Evolutionary conservation across 192 early-diverging fungal genomes (phyloP), one percentile per base, ranked within the genome.

Genomic region (Backusella mclennaniae): DNA sequence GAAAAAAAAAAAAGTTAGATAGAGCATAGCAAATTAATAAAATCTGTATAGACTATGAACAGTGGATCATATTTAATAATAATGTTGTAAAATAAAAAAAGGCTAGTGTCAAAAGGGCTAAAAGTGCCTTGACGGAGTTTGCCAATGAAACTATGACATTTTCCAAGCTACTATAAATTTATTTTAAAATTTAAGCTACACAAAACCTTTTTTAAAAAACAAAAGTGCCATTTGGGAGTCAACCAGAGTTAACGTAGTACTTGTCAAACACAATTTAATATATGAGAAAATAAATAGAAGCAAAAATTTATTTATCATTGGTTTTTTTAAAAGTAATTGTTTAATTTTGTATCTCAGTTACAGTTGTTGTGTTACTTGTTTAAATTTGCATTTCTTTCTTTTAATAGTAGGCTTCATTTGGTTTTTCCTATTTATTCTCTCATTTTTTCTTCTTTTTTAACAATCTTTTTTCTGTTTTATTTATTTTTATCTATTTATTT

Each of bases 251-350:
- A 29, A 12, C 23, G 56, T 63, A 0, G 56, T 29, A 63, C 56
- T 63, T 63, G 56, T 63, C 56, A 63, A 63, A 63, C 56, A 63
- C 56, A 63, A 29, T 63, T 63, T 63, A 63, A 63, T 63, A 63
- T 63, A 63, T 63, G 56, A 63, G 56, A 63, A 56, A 29, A 63
- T 56, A 56, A 56, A 56, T 63, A 63, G 56, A 63, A 63, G 56
- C 23, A 63, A 26, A 23, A 4, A 63, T 63, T 12, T 29, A 63
- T n/a, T 63, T 63, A 63, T 63, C 56, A 63, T 63, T 63, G 56
- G 56, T 29, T 63, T 63, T 49, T 49, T 63, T 63, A 63, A 63
- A 56, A 29, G 56, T 63, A 63, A 63, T 63, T 63, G 56, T 63
- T 63, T 26, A 63, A 29, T 63, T 63, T 63, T 63, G 23, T 63